Evolutionary conservation across 108 stramenopile species (phyloP), one percentile per base, ranked within the genome.

Genomic region (Seminavis robusta): DNA sequence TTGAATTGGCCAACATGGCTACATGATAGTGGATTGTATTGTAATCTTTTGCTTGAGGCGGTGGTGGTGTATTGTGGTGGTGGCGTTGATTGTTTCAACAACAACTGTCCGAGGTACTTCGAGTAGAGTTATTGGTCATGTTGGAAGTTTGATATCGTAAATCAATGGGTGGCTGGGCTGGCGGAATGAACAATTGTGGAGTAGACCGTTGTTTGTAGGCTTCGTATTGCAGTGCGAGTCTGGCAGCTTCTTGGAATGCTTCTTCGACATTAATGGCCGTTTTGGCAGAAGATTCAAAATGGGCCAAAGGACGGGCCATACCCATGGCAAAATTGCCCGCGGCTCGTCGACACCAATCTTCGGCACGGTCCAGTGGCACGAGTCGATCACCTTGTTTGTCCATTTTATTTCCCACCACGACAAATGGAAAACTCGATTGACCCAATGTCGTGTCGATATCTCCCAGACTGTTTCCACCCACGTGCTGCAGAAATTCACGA

Each of bases 361-460:
- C 80, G 1, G 93, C 94, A 10, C 70, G 88, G 45, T 71, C 65
- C 23, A 76, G 77, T 10, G 88, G 65, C 3, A 96, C 91, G 38
- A 79, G 38, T 31, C 88, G 76, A 55, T 90, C 92, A 31, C 69
- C n/a, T 57, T 67, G 75, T 65, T 84, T 81, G 59, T 99, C 97
- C 39, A 91, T 84, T 85, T 98, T 99, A 66, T 99, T 99, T 11
- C 95, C 98, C 41, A 99, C 51, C 9, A 98, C 88, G 17, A 97
- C 92, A 67, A 98, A 99, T 6, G 97, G 95, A 67, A 99, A 98
- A 20, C 52, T 37, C 37, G 32, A 3, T n/a, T n/a, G n/a, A n/a
- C n/a, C n/a, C 48, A 26, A 1, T 9, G 7, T 4, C 10, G 13
- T 30, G 9, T 19, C 6, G 13, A n/a, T n/a, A n/a, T n/a, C n/a